Conservation (phyloP, 371 early-diverging fungal genomes). For the Mortierella sp. region DNA sequence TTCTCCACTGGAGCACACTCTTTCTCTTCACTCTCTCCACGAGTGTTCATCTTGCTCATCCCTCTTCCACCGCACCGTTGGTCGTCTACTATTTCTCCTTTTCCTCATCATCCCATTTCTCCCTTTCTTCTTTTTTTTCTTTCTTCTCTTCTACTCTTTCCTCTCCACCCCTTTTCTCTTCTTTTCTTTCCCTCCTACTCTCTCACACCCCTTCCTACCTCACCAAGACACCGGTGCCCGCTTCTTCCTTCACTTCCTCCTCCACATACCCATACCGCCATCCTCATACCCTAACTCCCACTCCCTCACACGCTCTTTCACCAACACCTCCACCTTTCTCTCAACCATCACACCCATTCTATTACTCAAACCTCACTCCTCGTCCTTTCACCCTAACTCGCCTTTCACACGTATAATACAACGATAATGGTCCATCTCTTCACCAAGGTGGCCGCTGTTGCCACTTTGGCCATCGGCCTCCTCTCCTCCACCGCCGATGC, state of each 20-base stretch:
- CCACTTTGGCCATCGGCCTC: slow-evolving; percentile 41
- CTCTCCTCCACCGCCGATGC: slow-evolving; percentile 33
- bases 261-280: background rate
- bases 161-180: background rate
- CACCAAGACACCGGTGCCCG: slow-evolving; percentile 40
- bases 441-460: slow-evolving; percentile 31
- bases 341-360: background rate
- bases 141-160: background rate
- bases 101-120: background rate
- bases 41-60: background rate
- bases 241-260: background rate
- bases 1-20: background rate
- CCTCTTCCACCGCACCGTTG: background rate
- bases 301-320: background rate
- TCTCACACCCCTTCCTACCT: slow-evolving; percentile 25
- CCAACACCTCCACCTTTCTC: background rate
- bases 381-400: background rate
- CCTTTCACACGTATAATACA: background rate
- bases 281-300: background rate
- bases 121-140: slow-evolving; percentile 1
- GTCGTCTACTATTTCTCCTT: background rate
- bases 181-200: background rate
- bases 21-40: background rate
- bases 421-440: slow-evolving; percentile 29
- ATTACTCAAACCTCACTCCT: background rate